Evolutionary conservation across 129 eudicot species (phyloP).

Genomic region (Rutidosis leptorrhynchoides): DNA sequence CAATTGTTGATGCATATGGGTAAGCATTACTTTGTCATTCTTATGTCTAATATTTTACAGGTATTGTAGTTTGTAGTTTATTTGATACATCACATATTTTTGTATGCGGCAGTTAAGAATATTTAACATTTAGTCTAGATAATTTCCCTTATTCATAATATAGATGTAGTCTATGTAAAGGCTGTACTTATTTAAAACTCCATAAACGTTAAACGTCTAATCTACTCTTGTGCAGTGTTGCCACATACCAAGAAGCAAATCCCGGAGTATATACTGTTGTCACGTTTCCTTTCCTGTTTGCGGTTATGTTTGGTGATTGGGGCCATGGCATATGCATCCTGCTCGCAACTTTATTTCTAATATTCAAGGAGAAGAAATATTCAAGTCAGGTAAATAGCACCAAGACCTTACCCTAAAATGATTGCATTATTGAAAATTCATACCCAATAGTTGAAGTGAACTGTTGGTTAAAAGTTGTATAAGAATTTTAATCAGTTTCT

Average conservation of each 20-base stretch:
- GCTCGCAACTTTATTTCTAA: constrained; percentile 53
- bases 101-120: neutral
- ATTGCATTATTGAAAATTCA: neutral
- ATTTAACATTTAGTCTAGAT: too few relatives aligned
- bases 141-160: constrained; percentile 8
- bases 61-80: constrained; percentile 10
- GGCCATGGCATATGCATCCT: constrained; percentile 97
- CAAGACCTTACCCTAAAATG: too few relatives aligned
- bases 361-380: constrained; percentile 71
- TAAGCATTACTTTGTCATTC: constrained; percentile 35
- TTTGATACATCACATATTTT: neutral
- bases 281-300: constrained; percentile 95
- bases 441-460: constrained; percentile 3
- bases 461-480: constrained; percentile 8
- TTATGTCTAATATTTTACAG: neutral
- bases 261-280: constrained; percentile 92
- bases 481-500: neutral
- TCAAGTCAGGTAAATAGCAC: constrained; percentile 59
- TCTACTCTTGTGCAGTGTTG: constrained; percentile 61
- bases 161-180: constrained; percentile 5
- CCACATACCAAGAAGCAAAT: constrained; percentile 97
- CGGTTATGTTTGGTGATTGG: constrained; percentile 99
- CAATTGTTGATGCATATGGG: constrained; percentile 99
- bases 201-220: constrained; percentile 6
- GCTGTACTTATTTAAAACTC: constrained; percentile 1